A percentile compares a stretch with the other conserved stretches of the same genome.
These are phyloP conservation scores for Dimocarpus longan DNA, from an alignment of 345 rosid genomes.

Conservation along the genomic window DNA sequence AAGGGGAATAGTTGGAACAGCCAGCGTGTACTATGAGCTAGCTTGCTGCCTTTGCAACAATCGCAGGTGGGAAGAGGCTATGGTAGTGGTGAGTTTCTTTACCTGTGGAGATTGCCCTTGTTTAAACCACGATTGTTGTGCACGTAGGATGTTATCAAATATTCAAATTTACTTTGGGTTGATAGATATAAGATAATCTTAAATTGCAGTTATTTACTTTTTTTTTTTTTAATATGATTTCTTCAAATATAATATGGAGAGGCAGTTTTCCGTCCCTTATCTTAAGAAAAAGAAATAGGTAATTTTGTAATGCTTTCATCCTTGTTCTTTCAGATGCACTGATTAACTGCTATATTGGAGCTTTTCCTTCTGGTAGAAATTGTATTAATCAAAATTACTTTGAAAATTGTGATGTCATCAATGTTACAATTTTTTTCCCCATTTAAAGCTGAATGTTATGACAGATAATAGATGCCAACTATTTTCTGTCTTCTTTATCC, in stretches of 20 bases:
- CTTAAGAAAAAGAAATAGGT: background rate
- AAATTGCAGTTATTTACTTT: background rate
- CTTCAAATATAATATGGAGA: background rate
- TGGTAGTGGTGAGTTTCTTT: constrained; percentile 58
- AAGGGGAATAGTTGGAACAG: constrained; percentile 85
- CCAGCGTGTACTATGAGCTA: constrained; percentile 79
- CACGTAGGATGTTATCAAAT: background rate
- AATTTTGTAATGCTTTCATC: background rate
- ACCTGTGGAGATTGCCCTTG: constrained; percentile 5
- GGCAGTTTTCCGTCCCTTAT: background rate
- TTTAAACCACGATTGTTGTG: no score
- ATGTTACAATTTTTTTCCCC: no score
- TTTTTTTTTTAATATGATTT: background rate
- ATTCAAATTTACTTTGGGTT: background rate
- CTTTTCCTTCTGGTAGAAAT: background rate
- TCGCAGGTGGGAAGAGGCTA: constrained; percentile 85
- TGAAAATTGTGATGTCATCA: background rate
- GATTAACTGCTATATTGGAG: background rate
- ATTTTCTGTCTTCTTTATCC: background rate
- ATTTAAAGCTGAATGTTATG: background rate
- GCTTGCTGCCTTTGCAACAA: constrained; percentile 86
- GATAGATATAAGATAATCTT: background rate
- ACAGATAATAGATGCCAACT: background rate
- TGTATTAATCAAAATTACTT: background rate
- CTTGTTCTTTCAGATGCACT: background rate